Evolutionary conservation across 2,329 filamentous ascomycete genomes (phyloP).

Genomic region (Pezicula radicicola): DNA sequence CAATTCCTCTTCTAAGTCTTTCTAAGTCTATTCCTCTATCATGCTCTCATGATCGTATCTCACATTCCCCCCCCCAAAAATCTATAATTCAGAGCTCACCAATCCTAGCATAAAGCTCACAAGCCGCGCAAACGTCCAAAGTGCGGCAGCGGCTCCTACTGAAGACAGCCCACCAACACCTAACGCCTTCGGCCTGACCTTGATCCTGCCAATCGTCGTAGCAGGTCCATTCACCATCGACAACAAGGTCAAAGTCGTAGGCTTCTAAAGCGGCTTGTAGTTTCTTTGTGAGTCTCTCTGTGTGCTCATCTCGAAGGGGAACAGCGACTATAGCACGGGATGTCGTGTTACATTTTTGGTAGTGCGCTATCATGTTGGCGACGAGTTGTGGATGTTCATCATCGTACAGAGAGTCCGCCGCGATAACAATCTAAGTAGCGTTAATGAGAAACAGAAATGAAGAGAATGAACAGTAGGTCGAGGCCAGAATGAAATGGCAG

Average conservation of each 20-base stretch:
- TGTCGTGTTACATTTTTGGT: constrained; percentile 54
- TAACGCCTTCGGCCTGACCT: background rate
- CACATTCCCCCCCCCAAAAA: too few species aligned
- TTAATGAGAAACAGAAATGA: constrained; percentile 2
- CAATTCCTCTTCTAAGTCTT: too few species aligned
- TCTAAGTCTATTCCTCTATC: too few species aligned
- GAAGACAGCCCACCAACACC: background rate
- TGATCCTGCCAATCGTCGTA: constrained; percentile 69
- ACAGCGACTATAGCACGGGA: constrained; percentile 77
- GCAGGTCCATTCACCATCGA: constrained; percentile 61
- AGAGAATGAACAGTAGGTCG: constrained; percentile 12
- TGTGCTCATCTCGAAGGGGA: constrained; percentile 71
- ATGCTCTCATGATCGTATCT: too few species aligned
- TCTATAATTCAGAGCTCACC: too few species aligned
- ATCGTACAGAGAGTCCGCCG: constrained; percentile 85
- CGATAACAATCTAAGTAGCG: constrained; percentile 65
- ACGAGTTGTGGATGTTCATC: constrained; percentile 76
- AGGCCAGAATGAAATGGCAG: background rate
- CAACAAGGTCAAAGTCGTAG: constrained; percentile 49
- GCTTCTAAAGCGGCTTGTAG: constrained; percentile 59
- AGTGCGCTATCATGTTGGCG: constrained; percentile 64
- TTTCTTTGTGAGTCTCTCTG: constrained; percentile 55
- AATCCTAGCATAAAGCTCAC: too few species aligned
- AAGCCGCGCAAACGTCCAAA: too few species aligned
- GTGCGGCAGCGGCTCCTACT: background rate